Evolutionary conservation across 306 rosid genomes (phyloP).

Genomic region (Cicer judaicum): DNA sequence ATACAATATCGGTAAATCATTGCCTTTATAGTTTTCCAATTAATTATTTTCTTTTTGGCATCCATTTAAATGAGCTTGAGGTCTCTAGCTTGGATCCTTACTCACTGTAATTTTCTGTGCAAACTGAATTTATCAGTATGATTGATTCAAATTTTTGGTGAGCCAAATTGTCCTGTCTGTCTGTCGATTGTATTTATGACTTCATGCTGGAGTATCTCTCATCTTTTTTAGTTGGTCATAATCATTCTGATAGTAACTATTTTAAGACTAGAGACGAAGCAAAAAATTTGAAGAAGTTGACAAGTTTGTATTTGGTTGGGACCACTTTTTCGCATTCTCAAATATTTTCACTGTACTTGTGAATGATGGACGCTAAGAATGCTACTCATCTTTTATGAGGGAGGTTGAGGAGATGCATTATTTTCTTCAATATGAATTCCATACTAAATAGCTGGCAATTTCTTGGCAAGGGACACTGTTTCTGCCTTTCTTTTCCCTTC

Average conservation of each 20-base stretch:
- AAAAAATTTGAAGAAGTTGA: not conserved
- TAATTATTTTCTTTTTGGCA: not conserved
- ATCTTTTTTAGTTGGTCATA: constrained; percentile 23
- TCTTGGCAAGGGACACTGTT: constrained; percentile 19
- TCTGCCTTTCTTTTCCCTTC: constrained; percentile 8
- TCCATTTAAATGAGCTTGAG: constrained; percentile 22
- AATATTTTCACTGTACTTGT: constrained; percentile 9
- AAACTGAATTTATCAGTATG: constrained; percentile 16
- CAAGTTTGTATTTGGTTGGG: constrained; percentile 24
- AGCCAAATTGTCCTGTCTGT: constrained; percentile 18
- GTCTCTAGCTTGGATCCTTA: constrained; percentile 6
- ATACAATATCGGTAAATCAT: not conserved
- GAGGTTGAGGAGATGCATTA: not conserved
- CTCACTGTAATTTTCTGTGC: constrained; percentile 20
- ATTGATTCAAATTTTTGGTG: constrained; percentile 27
- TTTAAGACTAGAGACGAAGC: constrained; percentile 3
- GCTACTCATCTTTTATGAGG: not conserved
- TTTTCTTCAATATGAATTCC: constrained; percentile 23
- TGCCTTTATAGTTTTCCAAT: constrained; percentile 22
- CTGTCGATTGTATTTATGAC: not conserved
- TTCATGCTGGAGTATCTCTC: not conserved
- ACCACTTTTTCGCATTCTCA: constrained; percentile 10
- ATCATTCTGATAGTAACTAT: constrained; percentile 3
- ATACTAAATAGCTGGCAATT: not conserved
- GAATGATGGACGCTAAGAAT: constrained; percentile 1